Conservation (phyloP, 176 grass and related monocot species). For the Phoenix roebelenii region DNA sequence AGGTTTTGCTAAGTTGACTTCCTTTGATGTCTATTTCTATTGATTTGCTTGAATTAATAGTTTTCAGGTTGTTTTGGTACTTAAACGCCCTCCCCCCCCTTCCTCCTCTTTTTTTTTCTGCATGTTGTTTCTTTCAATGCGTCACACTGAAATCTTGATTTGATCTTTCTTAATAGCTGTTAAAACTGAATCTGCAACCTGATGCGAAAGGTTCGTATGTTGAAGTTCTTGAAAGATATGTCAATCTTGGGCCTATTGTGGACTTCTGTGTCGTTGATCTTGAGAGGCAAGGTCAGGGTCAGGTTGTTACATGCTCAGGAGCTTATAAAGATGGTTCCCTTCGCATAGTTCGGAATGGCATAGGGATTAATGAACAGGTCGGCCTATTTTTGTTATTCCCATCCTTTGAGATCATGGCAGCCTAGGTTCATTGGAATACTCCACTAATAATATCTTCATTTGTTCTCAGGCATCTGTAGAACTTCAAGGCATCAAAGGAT, state of each 20-base stretch:
- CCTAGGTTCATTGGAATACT: not conserved
- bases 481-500: slow-evolving; percentile 93
- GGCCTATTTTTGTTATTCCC: not conserved
- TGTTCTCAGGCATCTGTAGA: slow-evolving; percentile 76
- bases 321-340: slow-evolving; percentile 94
- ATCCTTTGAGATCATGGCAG: too few relatives aligned
- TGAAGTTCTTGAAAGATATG: slow-evolving; percentile 83
- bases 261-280: slow-evolving; percentile 97
- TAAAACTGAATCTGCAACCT: slow-evolving; percentile 93
- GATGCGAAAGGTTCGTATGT: slow-evolving; percentile 84
- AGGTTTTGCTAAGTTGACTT: too few relatives aligned
- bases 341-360: slow-evolving; percentile 82
- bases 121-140: too few relatives aligned
- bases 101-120: too few relatives aligned
- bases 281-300: slow-evolving; percentile 92
- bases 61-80: too few relatives aligned
- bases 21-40: too few relatives aligned
- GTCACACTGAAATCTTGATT: too few relatives aligned
- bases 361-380: slow-evolving; percentile 93
- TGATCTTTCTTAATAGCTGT: slow-evolving; percentile 42
- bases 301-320: slow-evolving; percentile 89
- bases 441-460: slow-evolving; percentile 1
- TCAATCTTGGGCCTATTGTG: slow-evolving; percentile 89
- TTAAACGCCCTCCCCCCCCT: too few relatives aligned
- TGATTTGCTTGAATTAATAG: too few relatives aligned